Evolutionary conservation across 768 basidiomycete genomes (phyloP), one percentile per base, ranked within the genome.

Genomic region (Leccinellum luteum): DNA sequence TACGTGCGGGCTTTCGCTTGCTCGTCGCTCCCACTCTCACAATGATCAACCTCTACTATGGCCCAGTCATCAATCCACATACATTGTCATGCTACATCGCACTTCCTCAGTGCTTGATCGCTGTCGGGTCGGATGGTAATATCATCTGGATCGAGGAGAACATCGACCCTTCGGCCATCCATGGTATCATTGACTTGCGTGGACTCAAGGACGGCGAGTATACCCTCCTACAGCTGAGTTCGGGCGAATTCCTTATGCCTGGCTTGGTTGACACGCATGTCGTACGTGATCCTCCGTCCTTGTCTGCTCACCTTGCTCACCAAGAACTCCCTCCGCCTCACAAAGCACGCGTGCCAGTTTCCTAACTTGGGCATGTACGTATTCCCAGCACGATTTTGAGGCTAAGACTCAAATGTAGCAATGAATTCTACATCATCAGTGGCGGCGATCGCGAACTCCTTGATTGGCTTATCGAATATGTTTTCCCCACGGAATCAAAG

Each of bases 231-330:
- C 55, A 60, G 17, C 71, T 84, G 51, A 72, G 31, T n/a, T 68
- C 77, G 2, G 82, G 83, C 3, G 78, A 85, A 63, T 94, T 93
- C 66, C 62, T 95, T 48, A 82, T 92, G 68, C 94, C 94, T 13
- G 94, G 94, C 6, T 85, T 95, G 68, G 78, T 94, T 53, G 94
- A 96, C 76, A 93, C 93, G 7, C 93, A 94, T 73, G 90, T 90
- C 28, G 93, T 93, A 68, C 69, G 87, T 73, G 2, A 2, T 9
- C 17, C n/a, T 1, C 10, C 5, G 3, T 12, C n/a, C 44, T 2
- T 41, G 38, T 41, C 28, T 19, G 5, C 21, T 3, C 31, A 25
- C 23, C 23, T n/a, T 17, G 17, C 23, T 4, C 12, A 48, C 27
- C 10, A 10, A 41, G 23, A 45, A 15, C 21, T 21, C 44, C 48